Base-by-base conservation (phyloP, 768 basidiomycete species). In the Hydnum rufescens region DNA sequence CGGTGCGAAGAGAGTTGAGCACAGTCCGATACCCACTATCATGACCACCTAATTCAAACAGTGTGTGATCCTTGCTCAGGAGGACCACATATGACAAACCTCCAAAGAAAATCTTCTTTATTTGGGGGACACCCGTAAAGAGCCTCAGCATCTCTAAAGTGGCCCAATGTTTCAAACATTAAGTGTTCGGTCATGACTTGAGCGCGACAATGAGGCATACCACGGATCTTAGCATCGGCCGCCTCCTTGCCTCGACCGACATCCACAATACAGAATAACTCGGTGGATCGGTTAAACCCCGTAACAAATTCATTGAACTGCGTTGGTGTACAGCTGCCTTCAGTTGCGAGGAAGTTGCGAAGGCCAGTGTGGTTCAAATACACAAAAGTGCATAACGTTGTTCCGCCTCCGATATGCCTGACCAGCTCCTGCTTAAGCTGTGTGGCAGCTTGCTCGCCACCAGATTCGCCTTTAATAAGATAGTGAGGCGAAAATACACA, bases 171-270 rank as follows among this genome's bases (percentile, higher is more conserved):
- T 13, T 39, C 22, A 39, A 13, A 39, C 36, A 13, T 13, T 39
- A 13, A 39, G 36, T 39, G 36, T 39, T 1, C 13, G 22, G 36
- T 39, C 22, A 39, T 39, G 13, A 13, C 22, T 22, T 13, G 36
- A 22, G 22, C 13, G 22, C 13, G 13, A 47, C 44, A 8, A 8
- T 26, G 44, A 30, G 23, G 51, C 61, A 47, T 57, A 80, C 82
- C 77, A 70, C 79, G 80, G 61, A 83, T 74, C 65, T 83, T 83
- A 43, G 76, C 71, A 62, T 83, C 80, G 29, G 78, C 80, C 3
- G 76, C 78, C 68, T 83, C 81, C 65, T 83, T 83, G 50, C 70
- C 75, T 55, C 66, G 67, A 47, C 81, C 81, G 49, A 79, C 79
- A 63, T 83, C 82, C 30, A 80, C 69, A 65, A 83, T 75, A 51